Conservation (phyloP, 768 basidiomycete genomes). For the Suillus alpinus region DNA sequence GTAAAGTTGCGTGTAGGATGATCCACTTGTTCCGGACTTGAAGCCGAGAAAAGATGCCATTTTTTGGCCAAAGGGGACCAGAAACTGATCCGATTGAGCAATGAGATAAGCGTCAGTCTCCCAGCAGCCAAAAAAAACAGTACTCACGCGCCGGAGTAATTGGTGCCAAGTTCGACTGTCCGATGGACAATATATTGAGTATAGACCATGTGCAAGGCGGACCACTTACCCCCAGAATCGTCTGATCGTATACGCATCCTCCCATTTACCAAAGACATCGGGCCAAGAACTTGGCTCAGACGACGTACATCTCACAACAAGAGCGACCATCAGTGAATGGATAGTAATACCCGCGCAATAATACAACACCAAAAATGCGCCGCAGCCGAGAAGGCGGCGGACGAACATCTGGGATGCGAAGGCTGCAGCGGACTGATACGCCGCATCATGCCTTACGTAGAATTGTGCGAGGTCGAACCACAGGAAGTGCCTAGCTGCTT, state of each 20-base stretch:
- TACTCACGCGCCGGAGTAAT: slow-evolving; percentile 32
- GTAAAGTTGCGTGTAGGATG: slow-evolving; percentile 34
- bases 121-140: background rate
- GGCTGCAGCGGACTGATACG: slow-evolving; percentile 4
- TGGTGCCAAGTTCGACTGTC: slow-evolving; percentile 39
- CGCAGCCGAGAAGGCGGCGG: background rate
- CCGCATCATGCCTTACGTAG: slow-evolving; percentile 9
- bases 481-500: slow-evolving; percentile 9
- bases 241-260: slow-evolving; percentile 37
- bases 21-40: slow-evolving; percentile 22
- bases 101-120: background rate
- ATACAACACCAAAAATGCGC: background rate
- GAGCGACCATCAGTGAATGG: background rate
- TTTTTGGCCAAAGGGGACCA: slow-evolving; percentile 26
- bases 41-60: slow-evolving; percentile 23
- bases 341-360: background rate
- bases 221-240: slow-evolving; percentile 40
- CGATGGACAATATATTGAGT: background rate
- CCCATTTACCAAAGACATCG: slow-evolving; percentile 29
- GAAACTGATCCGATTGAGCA: slow-evolving; percentile 16
- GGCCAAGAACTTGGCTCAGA: slow-evolving; percentile 41
- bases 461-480: slow-evolving; percentile 15
- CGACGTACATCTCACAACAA: slow-evolving; percentile 11
- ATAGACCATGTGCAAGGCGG: background rate
- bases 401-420: background rate